Evolutionary conservation across 805 yeast species (phyloP), one percentile per base, ranked within the genome.

Genomic region (Kazachstania africana): DNA sequence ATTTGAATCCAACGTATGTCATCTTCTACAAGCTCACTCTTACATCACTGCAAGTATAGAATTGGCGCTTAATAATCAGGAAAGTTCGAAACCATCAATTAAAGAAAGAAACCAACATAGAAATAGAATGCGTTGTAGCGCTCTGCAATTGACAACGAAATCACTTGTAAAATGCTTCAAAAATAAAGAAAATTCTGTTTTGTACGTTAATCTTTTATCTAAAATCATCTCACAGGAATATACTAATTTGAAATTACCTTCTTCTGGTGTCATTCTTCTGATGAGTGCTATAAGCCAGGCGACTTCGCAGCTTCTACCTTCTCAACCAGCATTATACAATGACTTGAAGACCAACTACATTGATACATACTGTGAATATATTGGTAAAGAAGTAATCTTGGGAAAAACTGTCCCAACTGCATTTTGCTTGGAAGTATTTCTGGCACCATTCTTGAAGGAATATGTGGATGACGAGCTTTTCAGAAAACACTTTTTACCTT

Each of bases 401-500:
- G 59, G 58, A n/a, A 74, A 73, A 40, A 34, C 34, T 3, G 52
- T 68, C 2, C 64, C 70, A 5, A 50, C 63, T 36, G 49, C 47
- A 36, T 60, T 36, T 36, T 65, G 48, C 14, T 60, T 75, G 29
- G 63, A 62, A 13, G 43, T 53, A 2, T 66, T 68, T 37, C 51
- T 74, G 22, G 43, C 52, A n/a, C 51, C 57, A 5, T 70, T 72
- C 40, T 50, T 74, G 16, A 44, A 49, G 12, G 65, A 65, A 22
- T 66, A 60, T 39, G 45, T 75, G 12, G 43, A 54, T 6, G 54
- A 57, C 12, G 61, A 54, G 1, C 48, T 55, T 4, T 61, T 75
- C 31, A 51, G 48, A 14, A 38, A 54, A 2, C 32, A 40, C 5
- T 45, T 79, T 12, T 54, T 73, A 5, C 83, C 93, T 2, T 65